These are phyloP conservation scores for Dacryopinax primogenitus DNA, from an alignment of 768 basidiomycete genomes.

Conservation along the genomic window DNA sequence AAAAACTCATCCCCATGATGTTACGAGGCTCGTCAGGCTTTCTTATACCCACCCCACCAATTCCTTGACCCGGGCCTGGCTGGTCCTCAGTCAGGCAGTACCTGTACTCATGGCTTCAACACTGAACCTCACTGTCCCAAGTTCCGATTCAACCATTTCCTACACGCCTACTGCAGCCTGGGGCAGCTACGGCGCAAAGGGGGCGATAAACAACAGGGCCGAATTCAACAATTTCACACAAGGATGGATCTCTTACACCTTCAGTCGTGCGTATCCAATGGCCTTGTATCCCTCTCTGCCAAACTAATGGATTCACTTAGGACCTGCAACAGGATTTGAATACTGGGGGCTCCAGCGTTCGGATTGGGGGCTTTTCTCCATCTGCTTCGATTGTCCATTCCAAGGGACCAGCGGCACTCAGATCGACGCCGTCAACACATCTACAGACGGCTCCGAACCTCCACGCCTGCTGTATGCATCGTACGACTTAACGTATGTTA, in stretches of 20 bases:
- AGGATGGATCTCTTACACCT: not conserved
- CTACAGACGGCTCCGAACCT: not conserved
- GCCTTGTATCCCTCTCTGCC: not conserved
- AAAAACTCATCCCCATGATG: not conserved
- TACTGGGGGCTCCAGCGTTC: constrained; percentile 9
- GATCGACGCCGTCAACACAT: constrained; percentile 6
- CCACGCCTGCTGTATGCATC: not conserved
- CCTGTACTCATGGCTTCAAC: not conserved
- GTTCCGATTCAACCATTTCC: not conserved
- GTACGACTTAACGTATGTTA: not conserved
- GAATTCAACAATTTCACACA: not conserved
- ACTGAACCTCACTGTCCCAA: not conserved
- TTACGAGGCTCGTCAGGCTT: not conserved
- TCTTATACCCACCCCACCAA: not conserved
- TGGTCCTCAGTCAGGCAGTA: not conserved
- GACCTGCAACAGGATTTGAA: not conserved
- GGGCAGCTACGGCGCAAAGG: not conserved
- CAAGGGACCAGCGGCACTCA: not conserved
- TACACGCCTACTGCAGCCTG: not conserved
- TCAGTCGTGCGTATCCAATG: not conserved
- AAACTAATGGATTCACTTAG: not conserved
- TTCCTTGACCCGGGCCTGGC: not conserved
- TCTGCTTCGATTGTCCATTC: constrained; percentile 10
- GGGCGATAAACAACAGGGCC: not conserved
- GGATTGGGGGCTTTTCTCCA: not conserved